Evolutionary conservation across 371 early-diverging fungal species (phyloP).

Genomic region (Rhizopus microsporus): DNA sequence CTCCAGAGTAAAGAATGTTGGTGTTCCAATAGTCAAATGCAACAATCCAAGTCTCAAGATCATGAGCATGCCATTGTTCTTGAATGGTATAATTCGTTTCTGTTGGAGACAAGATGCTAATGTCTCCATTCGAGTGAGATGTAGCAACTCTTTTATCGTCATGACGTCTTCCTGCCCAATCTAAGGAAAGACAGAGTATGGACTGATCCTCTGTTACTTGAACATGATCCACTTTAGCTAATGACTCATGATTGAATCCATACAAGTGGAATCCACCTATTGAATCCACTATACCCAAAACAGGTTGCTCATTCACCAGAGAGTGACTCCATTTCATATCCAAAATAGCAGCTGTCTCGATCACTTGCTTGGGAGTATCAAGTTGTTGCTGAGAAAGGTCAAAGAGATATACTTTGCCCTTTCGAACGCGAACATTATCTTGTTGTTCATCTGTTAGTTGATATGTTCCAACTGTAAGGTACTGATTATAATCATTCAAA

Average conservation of each 20-base stretch:
- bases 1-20: constrained; percentile 67
- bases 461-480: constrained; percentile 80
- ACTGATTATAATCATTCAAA: constrained; percentile 35
- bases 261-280: constrained; percentile 59
- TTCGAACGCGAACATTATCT: constrained; percentile 37
- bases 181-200: constrained; percentile 82
- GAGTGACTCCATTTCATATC: constrained; percentile 85
- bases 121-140: constrained; percentile 71
- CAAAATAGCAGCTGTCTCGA: constrained; percentile 76
- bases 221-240: constrained; percentile 35
- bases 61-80: constrained; percentile 77
- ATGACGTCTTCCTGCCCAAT: constrained; percentile 81
- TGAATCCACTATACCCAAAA: constrained; percentile 66
- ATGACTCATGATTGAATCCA: constrained; percentile 37
- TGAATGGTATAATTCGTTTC: constrained; percentile 36
- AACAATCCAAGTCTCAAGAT: constrained; percentile 92
- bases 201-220: constrained; percentile 48
- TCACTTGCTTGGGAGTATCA: constrained; percentile 37
- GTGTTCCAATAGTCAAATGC: constrained; percentile 82
- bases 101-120: constrained; percentile 47
- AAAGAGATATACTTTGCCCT: constrained; percentile 42
- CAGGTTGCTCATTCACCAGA: constrained; percentile 38
- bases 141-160: constrained; percentile 45
- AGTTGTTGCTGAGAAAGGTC: constrained; percentile 17
- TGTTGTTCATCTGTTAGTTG: constrained; percentile 58